Conservation (phyloP, 2,329 filamentous ascomycete genomes). For the Xylariaceae sp. region DNA sequence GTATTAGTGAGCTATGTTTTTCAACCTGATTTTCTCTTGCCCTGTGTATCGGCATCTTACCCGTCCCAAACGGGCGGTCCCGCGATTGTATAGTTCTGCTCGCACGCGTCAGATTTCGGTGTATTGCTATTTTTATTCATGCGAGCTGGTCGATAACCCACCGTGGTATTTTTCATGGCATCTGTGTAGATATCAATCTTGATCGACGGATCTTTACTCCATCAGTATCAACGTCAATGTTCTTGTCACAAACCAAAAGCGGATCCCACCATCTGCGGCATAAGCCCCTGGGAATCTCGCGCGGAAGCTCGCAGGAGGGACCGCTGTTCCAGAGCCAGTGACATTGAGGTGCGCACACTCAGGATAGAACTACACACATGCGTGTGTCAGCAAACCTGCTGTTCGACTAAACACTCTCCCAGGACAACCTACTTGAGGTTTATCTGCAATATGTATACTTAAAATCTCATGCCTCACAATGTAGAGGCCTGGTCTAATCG, state of each 20-base stretch:
- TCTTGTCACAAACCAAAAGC: background rate
- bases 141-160: slow-evolving; percentile 15
- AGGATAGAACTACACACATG: slow-evolving; percentile 36
- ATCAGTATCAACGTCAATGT: slow-evolving; percentile 2
- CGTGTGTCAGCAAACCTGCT: no score
- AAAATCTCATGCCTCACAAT: slow-evolving; percentile 51
- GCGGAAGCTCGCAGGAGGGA: slow-evolving; percentile 28
- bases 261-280: slow-evolving; percentile 30
- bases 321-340: slow-evolving; percentile 24
- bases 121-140: no score
- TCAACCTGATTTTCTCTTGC: background rate
- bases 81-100: slow-evolving; percentile 35
- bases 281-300: slow-evolving; percentile 36
- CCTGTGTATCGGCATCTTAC: slow-evolving; percentile 18
- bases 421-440: slow-evolving; percentile 23
- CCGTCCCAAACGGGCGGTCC: slow-evolving; percentile 38
- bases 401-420: no score
- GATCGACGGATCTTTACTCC: slow-evolving; percentile 32
- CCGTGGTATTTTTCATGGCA: slow-evolving; percentile 28
- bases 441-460: slow-evolving; percentile 46
- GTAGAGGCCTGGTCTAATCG: slow-evolving; percentile 44
- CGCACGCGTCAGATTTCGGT: background rate
- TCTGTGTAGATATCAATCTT: slow-evolving; percentile 37
- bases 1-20: background rate
- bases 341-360: slow-evolving; percentile 38